Evolutionary conservation across 1,284 basidiomycete species (phyloP), one percentile per base, ranked within the genome.

Genomic region (Boletus smithii): DNA sequence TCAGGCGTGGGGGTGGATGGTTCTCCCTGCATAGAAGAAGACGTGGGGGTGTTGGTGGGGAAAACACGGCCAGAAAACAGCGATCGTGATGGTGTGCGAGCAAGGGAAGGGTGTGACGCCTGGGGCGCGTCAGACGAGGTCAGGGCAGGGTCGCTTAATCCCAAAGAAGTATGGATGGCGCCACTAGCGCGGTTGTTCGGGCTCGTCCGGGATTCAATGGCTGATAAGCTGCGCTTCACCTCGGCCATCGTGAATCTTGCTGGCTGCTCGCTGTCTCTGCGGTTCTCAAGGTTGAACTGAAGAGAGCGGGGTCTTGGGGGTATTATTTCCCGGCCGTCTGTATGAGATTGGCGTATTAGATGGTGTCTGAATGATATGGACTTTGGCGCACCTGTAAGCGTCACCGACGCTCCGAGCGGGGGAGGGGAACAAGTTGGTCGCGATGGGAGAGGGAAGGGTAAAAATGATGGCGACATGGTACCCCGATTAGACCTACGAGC

Each of bases 1-100:
- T 53, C 59, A 54, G 66, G 64, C 50, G 66, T 63, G 38, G 65
- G 62, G 42, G 65, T 66, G 34, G 64, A 56, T 13, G 63, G 66
- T 37, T 59, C 63, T 38, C 20, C 62, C n/a, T 49, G 58, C 11
- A 50, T 23, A 23, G 51, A 51, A 22, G 53, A 26, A 13, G 49
- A 43, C 48, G 51, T 50, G 44, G 49, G 45, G 9, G 44, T 31
- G 16, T 50, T 26, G 42, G 37, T 27, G 22, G 45, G 44, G 20
- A 44, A 48, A 38, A 49, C 41, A 13, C 44, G 44, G 48, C 48
- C 50, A 39, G 54, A 45, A 33, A 44, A 36, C 24, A 60, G 41
- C 10, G 53, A 41, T 24, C 42, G 61, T 41, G 55, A 63, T 33
- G 53, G 57, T 44, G 51, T 50, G 48, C 45, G 58, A 44, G 59